Evolutionary conservation across 257 asterid species (phyloP).

Genomic region (Ocimum tenuiflorum): DNA sequence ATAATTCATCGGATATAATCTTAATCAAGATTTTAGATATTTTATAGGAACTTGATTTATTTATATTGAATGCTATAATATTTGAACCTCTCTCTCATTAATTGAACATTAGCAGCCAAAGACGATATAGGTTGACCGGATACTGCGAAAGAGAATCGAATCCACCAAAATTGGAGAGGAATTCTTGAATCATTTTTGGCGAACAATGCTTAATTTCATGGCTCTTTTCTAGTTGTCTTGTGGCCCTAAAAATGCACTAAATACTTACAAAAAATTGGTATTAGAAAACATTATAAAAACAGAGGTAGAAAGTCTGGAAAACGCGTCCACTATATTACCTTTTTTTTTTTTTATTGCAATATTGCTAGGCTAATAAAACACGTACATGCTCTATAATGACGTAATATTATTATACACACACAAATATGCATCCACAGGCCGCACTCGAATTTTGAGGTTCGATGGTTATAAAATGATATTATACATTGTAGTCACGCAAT

Average conservation of each 20-base stretch:
- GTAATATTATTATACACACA: too few species aligned
- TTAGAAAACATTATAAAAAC: neutral
- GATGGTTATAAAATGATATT: too few species aligned
- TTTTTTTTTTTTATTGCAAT: neutral
- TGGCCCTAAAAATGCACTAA: conserved; percentile 19
- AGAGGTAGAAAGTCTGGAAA: conserved; percentile 9
- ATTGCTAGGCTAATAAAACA: neutral
- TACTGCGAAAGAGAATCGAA: neutral
- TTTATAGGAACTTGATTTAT: too few species aligned
- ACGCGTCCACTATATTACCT: conserved; percentile 16
- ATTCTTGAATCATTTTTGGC: conserved; percentile 2
- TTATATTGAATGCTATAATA: too few species aligned
- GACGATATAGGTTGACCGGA: neutral
- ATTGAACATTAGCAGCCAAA: too few species aligned
- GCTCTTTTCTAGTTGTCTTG: neutral
- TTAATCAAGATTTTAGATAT: too few species aligned
- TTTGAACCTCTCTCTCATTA: too few species aligned
- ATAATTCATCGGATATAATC: too few species aligned
- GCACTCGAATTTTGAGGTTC: too few species aligned
- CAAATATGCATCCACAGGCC: neutral
- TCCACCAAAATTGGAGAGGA: conserved; percentile 9
- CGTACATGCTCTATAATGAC: too few species aligned
- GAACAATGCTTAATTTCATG: neutral
- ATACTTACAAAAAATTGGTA: neutral
- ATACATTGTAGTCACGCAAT: too few species aligned